phyloP scores from a whole-genome alignment of 2,329 filamentous ascomycete species.

The Phaeoacremonium minimum region DNA sequence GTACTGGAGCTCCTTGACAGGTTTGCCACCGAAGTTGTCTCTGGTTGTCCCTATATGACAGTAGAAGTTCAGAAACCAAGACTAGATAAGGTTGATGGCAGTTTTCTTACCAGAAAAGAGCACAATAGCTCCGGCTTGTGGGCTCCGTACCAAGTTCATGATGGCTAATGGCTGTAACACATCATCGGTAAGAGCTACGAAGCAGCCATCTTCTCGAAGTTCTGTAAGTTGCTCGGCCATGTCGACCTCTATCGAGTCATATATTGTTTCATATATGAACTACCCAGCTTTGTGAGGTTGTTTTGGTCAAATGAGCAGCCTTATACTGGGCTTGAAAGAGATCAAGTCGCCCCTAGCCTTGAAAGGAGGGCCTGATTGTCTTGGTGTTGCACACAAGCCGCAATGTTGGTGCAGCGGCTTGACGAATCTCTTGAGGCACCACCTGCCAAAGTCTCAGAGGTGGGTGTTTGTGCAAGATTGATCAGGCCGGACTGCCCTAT shows the following conservation, averaged over 20 bases:
- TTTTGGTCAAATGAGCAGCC: neutral
- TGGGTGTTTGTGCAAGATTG: too few species aligned
- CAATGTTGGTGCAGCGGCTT: too few species aligned
- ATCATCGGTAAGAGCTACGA: slow-evolving; percentile 65
- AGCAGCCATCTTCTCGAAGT: slow-evolving; percentile 50
- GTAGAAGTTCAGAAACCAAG: slow-evolving; percentile 11
- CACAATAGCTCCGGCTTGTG: slow-evolving; percentile 71
- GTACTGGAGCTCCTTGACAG: slow-evolving; percentile 74
- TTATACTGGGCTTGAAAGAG: too few species aligned
- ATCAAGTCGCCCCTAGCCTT: too few species aligned
- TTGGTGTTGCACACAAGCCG: too few species aligned
- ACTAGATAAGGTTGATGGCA: slow-evolving; percentile 1
- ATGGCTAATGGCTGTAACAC: slow-evolving; percentile 51
- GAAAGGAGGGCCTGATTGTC: too few species aligned
- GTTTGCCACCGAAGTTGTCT: slow-evolving; percentile 65
- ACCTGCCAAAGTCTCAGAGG: too few species aligned
- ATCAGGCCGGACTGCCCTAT: too few species aligned
- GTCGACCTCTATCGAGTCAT: too few species aligned
- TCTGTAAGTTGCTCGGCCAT: slow-evolving; percentile 29
- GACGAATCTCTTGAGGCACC: too few species aligned
- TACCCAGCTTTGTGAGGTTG: too few species aligned
- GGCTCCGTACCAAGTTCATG: slow-evolving; percentile 66
- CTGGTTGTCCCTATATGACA: slow-evolving; percentile 64
- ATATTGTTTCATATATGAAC: too few species aligned
- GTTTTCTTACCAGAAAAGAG: slow-evolving; percentile 61